These are phyloP conservation scores for Kluyveromyces dobzhanskii DNA, from an alignment of 805 yeast genomes.

Conservation along the genomic window DNA sequence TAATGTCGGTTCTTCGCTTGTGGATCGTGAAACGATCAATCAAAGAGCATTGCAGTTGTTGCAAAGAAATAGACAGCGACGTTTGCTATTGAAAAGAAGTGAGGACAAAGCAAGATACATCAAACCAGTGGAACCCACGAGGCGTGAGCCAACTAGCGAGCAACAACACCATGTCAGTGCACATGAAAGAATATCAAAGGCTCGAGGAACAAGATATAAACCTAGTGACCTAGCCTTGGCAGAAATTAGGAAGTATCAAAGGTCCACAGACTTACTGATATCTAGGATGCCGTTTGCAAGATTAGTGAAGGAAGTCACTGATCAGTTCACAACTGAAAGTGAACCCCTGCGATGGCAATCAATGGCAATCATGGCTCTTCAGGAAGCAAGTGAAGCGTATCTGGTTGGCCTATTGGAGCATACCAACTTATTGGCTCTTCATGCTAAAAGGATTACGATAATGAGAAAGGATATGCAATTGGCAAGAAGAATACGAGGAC, in stretches of 20 bases:
- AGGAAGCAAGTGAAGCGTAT: constrained; percentile 77
- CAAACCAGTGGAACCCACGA: constrained; percentile 1
- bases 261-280: constrained; percentile 56
- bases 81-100: constrained; percentile 13
- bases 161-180: constrained; percentile 7
- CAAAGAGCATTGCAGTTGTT: constrained; percentile 23
- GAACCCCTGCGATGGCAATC: constrained; percentile 70
- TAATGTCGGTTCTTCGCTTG: constrained; percentile 12
- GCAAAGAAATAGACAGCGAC: constrained; percentile 25
- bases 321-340: constrained; percentile 37
- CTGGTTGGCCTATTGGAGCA: constrained; percentile 67
- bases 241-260: constrained; percentile 62
- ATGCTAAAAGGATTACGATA: constrained; percentile 75
- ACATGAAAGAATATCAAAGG: constrained; percentile 23
- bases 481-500: constrained; percentile 70
- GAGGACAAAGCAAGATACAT: constrained; percentile 9
- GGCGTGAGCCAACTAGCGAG: neutral
- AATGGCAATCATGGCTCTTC: constrained; percentile 67
- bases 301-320: constrained; percentile 65
- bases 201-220: constrained; percentile 39
- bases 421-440: constrained; percentile 68
- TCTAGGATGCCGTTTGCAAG: constrained; percentile 74
- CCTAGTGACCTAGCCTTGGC: constrained; percentile 62
- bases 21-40: constrained; percentile 21
- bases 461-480: constrained; percentile 78